A percentile compares a stretch with the other conserved stretches of the same genome.
Evolutionary conservation across 768 basidiomycete genomes (phyloP).

Genomic region (Auricularia heimuer): DNA sequence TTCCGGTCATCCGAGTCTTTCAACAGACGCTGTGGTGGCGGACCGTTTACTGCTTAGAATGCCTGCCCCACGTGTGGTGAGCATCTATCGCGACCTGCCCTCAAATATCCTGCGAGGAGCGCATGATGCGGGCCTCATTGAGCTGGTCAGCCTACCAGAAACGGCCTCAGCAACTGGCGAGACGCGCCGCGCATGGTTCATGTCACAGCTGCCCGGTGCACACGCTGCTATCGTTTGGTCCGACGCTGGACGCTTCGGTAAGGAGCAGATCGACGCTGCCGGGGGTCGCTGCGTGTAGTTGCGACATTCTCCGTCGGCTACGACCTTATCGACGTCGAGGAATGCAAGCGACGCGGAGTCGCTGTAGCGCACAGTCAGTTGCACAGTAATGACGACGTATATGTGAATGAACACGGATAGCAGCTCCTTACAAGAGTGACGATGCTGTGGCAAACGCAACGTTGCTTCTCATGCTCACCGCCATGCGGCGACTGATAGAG

Average conservation of each 20-base stretch:
- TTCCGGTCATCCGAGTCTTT: no score
- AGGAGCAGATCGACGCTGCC: background rate
- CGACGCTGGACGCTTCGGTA: background rate
- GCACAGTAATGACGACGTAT: no score
- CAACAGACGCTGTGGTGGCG: no score
- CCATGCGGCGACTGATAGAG: background rate
- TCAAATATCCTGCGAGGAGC: background rate
- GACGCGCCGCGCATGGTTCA: background rate
- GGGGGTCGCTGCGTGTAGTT: background rate
- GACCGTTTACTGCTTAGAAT: background rate
- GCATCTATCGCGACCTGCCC: background rate
- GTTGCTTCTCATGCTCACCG: background rate
- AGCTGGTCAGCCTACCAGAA: background rate
- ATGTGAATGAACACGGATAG: background rate
- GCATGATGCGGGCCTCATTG: background rate
- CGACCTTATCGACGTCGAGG: conserved; percentile 1
- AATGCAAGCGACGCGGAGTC: background rate
- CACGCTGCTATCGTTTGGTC: background rate
- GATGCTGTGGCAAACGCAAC: background rate
- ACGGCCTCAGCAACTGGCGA: background rate
- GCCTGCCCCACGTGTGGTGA: background rate
- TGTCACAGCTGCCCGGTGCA: background rate
- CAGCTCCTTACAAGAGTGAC: background rate
- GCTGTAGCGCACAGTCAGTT: background rate
- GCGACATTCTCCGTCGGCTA: background rate